phyloP scores from a whole-genome alignment of 495 filamentous ascomycete genomes.

The Sphaerosporella brunnea region DNA sequence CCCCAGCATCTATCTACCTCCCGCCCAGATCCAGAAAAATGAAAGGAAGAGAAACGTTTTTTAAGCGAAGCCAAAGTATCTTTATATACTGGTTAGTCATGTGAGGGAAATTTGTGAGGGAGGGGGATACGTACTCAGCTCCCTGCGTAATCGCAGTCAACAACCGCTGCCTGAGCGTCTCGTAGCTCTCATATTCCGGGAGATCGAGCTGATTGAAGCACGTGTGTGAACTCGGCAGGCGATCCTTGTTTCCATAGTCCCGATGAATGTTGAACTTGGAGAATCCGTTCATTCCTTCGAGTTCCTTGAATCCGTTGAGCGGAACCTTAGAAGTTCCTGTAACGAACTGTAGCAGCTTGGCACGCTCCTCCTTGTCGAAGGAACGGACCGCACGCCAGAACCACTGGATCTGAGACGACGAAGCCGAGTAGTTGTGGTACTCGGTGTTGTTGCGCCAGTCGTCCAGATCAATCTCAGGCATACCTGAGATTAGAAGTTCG shows the following conservation, averaged over 20 bases:
- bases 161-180: constrained; percentile 65
- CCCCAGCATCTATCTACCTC: constrained; percentile 15
- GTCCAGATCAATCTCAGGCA: constrained; percentile 93
- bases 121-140: constrained; percentile 43
- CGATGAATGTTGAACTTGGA: constrained; percentile 97
- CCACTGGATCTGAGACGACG: constrained; percentile 96
- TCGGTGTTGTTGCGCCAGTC: constrained; percentile 99
- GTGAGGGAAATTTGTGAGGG: not conserved
- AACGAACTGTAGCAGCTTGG: constrained; percentile 94
- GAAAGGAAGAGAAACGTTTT: constrained; percentile 14
- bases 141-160: constrained; percentile 90
- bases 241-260: constrained; percentile 94
- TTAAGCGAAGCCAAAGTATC: constrained; percentile 83
- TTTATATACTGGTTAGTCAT: not conserved
- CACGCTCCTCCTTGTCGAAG: constrained; percentile 97
- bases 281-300: constrained; percentile 98
- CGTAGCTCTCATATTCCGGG: constrained; percentile 95
- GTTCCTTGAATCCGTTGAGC: constrained; percentile 95
- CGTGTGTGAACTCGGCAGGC: constrained; percentile 88
- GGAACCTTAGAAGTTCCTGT: constrained; percentile 97
- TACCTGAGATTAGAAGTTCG: constrained; percentile 86
- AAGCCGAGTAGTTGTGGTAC: constrained; percentile 92
- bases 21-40: constrained; percentile 12
- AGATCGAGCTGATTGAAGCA: constrained; percentile 99
- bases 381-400: constrained; percentile 98